phyloP scores from a whole-genome alignment of 75 land plant species.

The Adiantum capillusveneris region DNA sequence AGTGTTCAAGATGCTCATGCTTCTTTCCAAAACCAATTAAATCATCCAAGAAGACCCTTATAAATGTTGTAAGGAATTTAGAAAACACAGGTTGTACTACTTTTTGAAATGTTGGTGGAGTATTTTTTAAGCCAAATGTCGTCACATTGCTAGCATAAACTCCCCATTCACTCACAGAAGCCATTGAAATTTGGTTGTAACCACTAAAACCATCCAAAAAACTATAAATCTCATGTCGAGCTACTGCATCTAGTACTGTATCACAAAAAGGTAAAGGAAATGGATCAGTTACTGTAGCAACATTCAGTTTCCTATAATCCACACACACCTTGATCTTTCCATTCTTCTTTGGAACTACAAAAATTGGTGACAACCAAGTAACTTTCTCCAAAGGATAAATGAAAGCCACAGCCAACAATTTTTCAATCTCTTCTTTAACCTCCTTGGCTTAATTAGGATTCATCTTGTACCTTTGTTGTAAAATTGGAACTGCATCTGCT shows the following conservation, averaged over 20 bases:
- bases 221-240: slow-evolving; percentile 1
- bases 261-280: slow-evolving; percentile 13
- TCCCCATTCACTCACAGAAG: slow-evolving; percentile 5
- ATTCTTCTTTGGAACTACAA: slow-evolving; percentile 7
- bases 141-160: background rate
- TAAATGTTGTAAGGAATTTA: background rate
- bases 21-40: background rate
- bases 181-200: slow-evolving; percentile 5
- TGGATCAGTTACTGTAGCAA: background rate
- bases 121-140: slow-evolving; percentile 8
- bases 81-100: background rate
- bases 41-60: slow-evolving; percentile 1
- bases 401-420: slow-evolving; percentile 3
- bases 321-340: slow-evolving; percentile 6
- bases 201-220: slow-evolving; percentile 12
- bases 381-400: slow-evolving; percentile 7
- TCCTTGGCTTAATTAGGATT: slow-evolving; percentile 9
- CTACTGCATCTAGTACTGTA: slow-evolving; percentile 4
- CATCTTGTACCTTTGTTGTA: background rate
- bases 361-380: slow-evolving; percentile 16
- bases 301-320: slow-evolving; percentile 8
- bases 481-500: background rate
- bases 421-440: slow-evolving; percentile 15
- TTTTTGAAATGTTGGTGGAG: background rate
- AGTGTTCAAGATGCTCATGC: background rate